phyloP scores from a whole-genome alignment of 805 yeast species.

The Wickerhamiella allomyrinae region DNA sequence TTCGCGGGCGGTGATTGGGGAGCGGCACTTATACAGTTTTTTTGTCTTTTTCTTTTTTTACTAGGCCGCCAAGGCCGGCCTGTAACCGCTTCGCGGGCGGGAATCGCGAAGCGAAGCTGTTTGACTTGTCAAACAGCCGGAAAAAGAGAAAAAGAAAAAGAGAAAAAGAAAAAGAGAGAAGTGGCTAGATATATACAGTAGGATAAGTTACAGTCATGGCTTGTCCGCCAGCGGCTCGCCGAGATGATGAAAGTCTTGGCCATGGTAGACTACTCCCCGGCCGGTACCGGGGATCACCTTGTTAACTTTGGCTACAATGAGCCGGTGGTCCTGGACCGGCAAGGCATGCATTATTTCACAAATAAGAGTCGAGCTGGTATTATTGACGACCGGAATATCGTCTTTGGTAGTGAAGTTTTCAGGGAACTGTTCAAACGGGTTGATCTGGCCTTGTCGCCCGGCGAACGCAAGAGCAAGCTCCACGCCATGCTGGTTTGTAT shows the following conservation, averaged over 20 bases:
- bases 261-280: constrained; percentile 10
- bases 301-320: constrained; percentile 72
- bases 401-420: constrained; percentile 9
- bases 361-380: constrained; percentile 18
- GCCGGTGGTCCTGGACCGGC: constrained; percentile 71
- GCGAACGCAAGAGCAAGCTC: constrained; percentile 55
- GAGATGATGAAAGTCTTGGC: constrained; percentile 10
- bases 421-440: constrained; percentile 21
- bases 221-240: constrained; percentile 2
- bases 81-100: too few relatives aligned
- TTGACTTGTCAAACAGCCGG: too few relatives aligned
- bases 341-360: constrained; percentile 18
- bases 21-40: too few relatives aligned
- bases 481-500: constrained; percentile 43
- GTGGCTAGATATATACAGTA: not conserved
- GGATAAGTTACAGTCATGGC: not conserved
- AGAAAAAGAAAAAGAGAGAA: not conserved
- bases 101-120: too few relatives aligned
- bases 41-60: too few relatives aligned
- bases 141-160: too few relatives aligned
- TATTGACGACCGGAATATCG: constrained; percentile 19
- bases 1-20: too few relatives aligned
- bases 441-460: constrained; percentile 27
- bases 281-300: constrained; percentile 3
- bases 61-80: too few relatives aligned